phyloP scores from a whole-genome alignment of 148 eudicot genomes.

The Rhododendron mucronatum region DNA sequence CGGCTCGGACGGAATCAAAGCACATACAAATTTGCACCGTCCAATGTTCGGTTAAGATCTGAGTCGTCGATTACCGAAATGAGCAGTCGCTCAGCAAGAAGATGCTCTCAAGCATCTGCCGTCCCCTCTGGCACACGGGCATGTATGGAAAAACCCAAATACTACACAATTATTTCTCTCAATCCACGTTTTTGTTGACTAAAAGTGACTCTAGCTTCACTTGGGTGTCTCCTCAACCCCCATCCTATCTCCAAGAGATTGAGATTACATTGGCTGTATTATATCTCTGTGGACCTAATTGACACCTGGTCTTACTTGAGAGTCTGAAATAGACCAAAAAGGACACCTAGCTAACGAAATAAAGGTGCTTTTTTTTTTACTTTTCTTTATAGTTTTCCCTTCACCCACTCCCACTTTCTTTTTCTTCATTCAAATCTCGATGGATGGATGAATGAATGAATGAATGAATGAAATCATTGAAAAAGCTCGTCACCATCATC shows the following conservation, averaged over 20 bases:
- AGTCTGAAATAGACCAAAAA: neutral
- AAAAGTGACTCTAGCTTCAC: neutral
- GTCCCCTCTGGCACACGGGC: no score
- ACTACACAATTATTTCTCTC: neutral
- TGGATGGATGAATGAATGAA: neutral
- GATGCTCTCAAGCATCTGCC: no score
- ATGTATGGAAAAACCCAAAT: no score
- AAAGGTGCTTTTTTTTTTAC: neutral
- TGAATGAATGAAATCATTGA: neutral
- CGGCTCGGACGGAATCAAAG: no score
- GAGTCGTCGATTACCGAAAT: no score
- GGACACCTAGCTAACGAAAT: neutral
- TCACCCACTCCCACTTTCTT: neutral
- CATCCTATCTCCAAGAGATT: neutral
- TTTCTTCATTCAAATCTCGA: neutral
- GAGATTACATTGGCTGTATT: no score
- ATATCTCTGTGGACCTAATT: neutral
- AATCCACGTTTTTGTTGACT: neutral
- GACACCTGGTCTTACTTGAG: neutral
- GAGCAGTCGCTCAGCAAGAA: no score
- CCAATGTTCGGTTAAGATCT: fast-evolving
- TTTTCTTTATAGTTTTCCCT: neutral
- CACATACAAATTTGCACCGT: no score
- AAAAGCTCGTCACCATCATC: neutral
- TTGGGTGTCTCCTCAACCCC: neutral